Conservation (phyloP, 805 yeast genomes). For the Candida endomychidarum region DNA sequence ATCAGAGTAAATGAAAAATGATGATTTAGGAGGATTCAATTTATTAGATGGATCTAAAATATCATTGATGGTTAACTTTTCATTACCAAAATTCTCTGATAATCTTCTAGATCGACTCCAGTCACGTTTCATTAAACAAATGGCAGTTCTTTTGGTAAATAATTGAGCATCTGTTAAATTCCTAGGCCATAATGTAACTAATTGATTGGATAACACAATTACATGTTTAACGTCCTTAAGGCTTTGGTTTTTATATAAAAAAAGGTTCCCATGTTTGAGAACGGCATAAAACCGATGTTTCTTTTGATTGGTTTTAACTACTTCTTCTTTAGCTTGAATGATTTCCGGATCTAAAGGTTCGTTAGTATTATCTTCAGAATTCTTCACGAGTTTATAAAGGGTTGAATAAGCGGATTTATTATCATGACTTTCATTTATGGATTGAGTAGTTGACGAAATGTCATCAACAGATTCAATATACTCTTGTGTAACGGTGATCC, state of each 20-base stretch:
- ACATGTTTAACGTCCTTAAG: conserved; percentile 72
- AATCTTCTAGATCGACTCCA: conserved; percentile 25
- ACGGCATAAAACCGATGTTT: conserved; percentile 69
- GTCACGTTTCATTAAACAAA: conserved; percentile 58
- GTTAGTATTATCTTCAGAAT: conserved; percentile 15
- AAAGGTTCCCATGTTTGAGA: conserved; percentile 82
- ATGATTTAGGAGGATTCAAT: conserved; percentile 36
- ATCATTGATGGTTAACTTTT: conserved; percentile 24
- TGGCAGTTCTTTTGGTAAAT: conserved; percentile 77
- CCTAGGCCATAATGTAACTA: conserved; percentile 86
- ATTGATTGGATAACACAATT: conserved; percentile 66
- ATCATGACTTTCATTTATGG: conserved; percentile 40
- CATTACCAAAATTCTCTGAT: conserved; percentile 19
- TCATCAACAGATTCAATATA: conserved; percentile 47
- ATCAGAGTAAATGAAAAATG: conserved; percentile 69
- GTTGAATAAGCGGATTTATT: conserved; percentile 60
- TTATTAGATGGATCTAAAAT: conserved; percentile 21
- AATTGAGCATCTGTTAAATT: conserved; percentile 69
- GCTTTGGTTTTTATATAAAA: conserved; percentile 73
- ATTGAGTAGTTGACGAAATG: conserved; percentile 48
- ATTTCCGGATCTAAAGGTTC: conserved; percentile 1
- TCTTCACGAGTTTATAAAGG: conserved; percentile 55
- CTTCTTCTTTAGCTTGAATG: conserved; percentile 12
- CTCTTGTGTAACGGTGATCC: conserved; percentile 83
- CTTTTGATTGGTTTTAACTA: conserved; percentile 28